These are phyloP conservation scores for Diaporthe caulivora DNA, from an alignment of 2,329 filamentous ascomycete species.

Conservation along the genomic window DNA sequence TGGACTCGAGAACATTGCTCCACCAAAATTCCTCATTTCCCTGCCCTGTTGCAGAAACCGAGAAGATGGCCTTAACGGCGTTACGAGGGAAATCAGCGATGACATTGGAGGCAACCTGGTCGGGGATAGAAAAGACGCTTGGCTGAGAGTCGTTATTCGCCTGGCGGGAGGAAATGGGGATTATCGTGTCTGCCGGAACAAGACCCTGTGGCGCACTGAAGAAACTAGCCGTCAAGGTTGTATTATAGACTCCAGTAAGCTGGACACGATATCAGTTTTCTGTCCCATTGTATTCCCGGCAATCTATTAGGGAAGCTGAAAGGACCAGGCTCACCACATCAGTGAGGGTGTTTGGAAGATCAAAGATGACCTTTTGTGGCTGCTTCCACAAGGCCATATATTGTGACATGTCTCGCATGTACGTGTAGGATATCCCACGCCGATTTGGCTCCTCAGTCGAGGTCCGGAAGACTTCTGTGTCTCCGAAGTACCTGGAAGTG, in stretches of 20 bases:
- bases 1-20: conserved; percentile 77
- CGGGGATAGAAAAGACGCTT: conserved; percentile 78
- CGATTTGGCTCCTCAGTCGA: conserved; percentile 75
- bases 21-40: conserved; percentile 87
- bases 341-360: conserved; percentile 65
- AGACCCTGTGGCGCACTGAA: conserved; percentile 51
- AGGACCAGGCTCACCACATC: conserved; percentile 51
- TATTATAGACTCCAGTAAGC: conserved; percentile 69
- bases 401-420: conserved; percentile 75
- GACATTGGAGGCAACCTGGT: conserved; percentile 68
- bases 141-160: conserved; percentile 59
- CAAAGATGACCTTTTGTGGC: conserved; percentile 74
- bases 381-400: conserved; percentile 69
- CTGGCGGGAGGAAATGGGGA: conserved; percentile 73
- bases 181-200: conserved; percentile 71
- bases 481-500: conserved; percentile 63
- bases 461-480: conserved; percentile 75
- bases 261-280: background rate
- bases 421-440: conserved; percentile 72
- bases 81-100: conserved; percentile 73
- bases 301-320: background rate
- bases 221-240: conserved; percentile 72
- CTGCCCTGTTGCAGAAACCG: conserved; percentile 82
- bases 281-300: background rate
- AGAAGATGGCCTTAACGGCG: conserved; percentile 76